These are phyloP conservation scores for Gomphus sp. DNA, from an alignment of 1,284 basidiomycete species.

Conservation along the genomic window DNA sequence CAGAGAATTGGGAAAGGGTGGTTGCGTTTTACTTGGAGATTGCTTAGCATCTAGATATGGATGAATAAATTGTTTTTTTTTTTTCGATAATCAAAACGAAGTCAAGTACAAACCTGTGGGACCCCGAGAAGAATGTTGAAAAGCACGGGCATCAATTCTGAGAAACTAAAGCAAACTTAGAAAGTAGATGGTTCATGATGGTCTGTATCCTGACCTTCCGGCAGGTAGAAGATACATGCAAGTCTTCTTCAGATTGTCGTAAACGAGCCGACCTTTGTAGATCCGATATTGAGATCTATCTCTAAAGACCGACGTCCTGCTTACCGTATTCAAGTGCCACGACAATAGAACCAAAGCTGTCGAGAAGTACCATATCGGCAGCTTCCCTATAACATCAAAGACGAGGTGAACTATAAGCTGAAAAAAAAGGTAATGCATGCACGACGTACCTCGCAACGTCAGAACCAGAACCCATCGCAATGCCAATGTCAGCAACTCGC, in stretches of 20 bases:
- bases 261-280: slow-evolving; percentile 46
- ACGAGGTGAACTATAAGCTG: neutral
- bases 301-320: neutral
- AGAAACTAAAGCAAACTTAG: slow-evolving; percentile 28
- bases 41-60: slow-evolving; percentile 33
- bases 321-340: slow-evolving; percentile 40
- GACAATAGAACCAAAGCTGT: slow-evolving; percentile 38
- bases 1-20: slow-evolving; percentile 21
- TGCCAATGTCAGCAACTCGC: slow-evolving; percentile 47
- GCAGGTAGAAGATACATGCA: slow-evolving; percentile 39
- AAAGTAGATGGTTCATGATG: neutral
- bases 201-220: slow-evolving; percentile 22
- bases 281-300: neutral
- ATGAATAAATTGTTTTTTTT: neutral
- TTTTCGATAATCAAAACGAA: neutral
- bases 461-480: slow-evolving; percentile 45
- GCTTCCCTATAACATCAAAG: slow-evolving; percentile 26
- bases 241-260: slow-evolving; percentile 58
- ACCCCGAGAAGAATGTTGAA: slow-evolving; percentile 39
- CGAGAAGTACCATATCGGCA: slow-evolving; percentile 39
- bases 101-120: slow-evolving; percentile 17
- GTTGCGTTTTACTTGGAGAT: slow-evolving; percentile 31
- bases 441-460: slow-evolving; percentile 28
- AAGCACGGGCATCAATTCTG: slow-evolving; percentile 63
- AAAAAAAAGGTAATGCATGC: neutral